Conservation (phyloP, 2,329 filamentous ascomycete species). For the Calonectria ilicicola region DNA sequence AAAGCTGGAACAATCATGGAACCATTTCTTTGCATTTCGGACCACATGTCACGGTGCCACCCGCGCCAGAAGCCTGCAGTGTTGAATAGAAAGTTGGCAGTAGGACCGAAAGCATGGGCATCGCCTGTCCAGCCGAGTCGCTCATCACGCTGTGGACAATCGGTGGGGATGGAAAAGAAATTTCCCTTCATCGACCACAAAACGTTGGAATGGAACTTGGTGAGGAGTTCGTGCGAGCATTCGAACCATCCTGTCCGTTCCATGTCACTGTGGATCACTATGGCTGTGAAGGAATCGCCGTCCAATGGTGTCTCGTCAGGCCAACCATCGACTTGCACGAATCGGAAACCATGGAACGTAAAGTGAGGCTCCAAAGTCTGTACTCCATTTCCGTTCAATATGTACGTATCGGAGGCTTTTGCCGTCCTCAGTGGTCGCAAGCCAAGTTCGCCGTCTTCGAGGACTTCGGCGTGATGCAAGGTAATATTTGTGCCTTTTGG, state of each 20-base stretch:
- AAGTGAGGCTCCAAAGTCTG: conserved; percentile 18
- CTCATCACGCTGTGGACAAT: conserved; percentile 68
- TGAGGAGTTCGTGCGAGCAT: conserved; percentile 64
- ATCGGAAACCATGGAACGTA: conserved; percentile 23
- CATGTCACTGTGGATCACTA: conserved; percentile 65
- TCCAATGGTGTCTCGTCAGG: conserved; percentile 28
- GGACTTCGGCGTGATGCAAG: conserved; percentile 45
- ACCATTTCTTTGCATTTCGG: conserved; percentile 25
- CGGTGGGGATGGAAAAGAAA: conserved; percentile 67
- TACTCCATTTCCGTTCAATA: conserved; percentile 1
- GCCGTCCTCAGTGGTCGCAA: conserved; percentile 8
- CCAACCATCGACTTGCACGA: conserved; percentile 21
- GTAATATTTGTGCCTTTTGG: conserved; percentile 55
- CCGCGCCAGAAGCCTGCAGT: conserved; percentile 57
- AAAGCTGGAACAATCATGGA: conserved; percentile 17
- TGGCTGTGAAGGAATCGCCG: conserved; percentile 38
- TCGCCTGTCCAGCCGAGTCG: conserved; percentile 66
- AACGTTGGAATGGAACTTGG: conserved; percentile 66
- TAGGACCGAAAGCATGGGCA: conserved; percentile 61
- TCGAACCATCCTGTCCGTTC: conserved; percentile 60
- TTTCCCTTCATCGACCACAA: conserved; percentile 69
- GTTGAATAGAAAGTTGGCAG: conserved; percentile 66
- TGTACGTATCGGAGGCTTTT: not conserved
- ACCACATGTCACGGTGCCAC: conserved; percentile 34
- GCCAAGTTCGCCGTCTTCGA: conserved; percentile 20